A percentile compares a stretch with the other conserved stretches of the same genome.
Conservation (phyloP, 345 rosid genomes). For the Zanthoxylum bungeanum region DNA sequence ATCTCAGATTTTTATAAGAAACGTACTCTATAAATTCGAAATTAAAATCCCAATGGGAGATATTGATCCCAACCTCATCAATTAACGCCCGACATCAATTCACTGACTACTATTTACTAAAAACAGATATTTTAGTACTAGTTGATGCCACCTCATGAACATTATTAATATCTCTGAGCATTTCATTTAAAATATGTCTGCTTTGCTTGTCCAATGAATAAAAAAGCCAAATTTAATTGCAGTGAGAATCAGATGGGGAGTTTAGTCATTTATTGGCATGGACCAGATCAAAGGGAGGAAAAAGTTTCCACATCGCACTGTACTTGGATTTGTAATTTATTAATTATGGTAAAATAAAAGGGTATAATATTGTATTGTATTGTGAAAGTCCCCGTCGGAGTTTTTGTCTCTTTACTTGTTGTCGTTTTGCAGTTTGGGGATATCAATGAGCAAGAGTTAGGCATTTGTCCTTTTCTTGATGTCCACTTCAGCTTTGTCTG, state of each 20-base stretch:
- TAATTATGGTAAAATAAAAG: background rate
- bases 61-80: no score
- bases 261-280: background rate
- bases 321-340: no score
- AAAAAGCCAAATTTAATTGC: background rate
- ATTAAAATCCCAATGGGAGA: no score
- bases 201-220: background rate
- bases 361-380: background rate
- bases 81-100: no score
- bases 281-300: background rate
- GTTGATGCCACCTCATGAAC: no score
- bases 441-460: background rate
- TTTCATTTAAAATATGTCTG: background rate
- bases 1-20: no score
- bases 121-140: no score
- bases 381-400: background rate
- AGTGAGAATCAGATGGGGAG: background rate
- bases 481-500: conserved; percentile 13
- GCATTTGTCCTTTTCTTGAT: conserved; percentile 3
- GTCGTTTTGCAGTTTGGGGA: conserved; percentile 14
- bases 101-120: no score
- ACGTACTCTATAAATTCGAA: no score
- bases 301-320: no score
- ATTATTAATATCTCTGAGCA: background rate
- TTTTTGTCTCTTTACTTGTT: background rate